Percentiles rank a stretch among this genome's conserved stretches.
These are phyloP conservation scores for Xerocomus nothofagi DNA, from an alignment of 1,284 basidiomycete genomes.

Conservation along the genomic window DNA sequence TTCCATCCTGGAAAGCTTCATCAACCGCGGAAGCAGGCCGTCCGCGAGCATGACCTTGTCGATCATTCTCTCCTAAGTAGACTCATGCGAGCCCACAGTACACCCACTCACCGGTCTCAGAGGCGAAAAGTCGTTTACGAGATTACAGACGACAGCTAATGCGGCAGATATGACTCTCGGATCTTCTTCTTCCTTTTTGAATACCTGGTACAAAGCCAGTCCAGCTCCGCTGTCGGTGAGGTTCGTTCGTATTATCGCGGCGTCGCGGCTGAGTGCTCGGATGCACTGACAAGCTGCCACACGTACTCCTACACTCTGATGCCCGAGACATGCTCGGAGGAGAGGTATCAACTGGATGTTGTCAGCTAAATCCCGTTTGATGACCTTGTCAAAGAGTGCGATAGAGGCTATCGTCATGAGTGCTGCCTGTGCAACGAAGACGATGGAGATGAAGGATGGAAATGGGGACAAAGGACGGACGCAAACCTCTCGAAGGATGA, in stretches of 20 bases:
- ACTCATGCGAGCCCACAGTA: not conserved
- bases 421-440: conserved; percentile 49
- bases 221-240: conserved; percentile 82
- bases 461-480: not conserved
- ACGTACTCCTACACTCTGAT: conserved; percentile 72
- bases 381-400: conserved; percentile 66
- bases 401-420: conserved; percentile 72
- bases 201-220: conserved; percentile 61
- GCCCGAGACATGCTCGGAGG: conserved; percentile 54
- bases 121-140: conserved; percentile 86
- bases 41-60: conserved; percentile 49
- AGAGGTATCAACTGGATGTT: conserved; percentile 50
- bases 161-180: conserved; percentile 72
- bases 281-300: conserved; percentile 85
- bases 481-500: conserved; percentile 63
- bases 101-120: conserved; percentile 58
- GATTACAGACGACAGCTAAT: conserved; percentile 77
- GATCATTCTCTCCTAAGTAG: not conserved
- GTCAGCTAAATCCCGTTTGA: conserved; percentile 67
- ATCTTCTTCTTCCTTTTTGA: conserved; percentile 61
- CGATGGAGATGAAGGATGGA: conserved; percentile 1
- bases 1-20: conserved; percentile 51
- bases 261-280: conserved; percentile 75
- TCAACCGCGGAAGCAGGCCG: conserved; percentile 63
- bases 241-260: conserved; percentile 78